Conservation (phyloP, 2,329 filamentous ascomycete genomes). For the Neopestalotiopsis sp. region DNA sequence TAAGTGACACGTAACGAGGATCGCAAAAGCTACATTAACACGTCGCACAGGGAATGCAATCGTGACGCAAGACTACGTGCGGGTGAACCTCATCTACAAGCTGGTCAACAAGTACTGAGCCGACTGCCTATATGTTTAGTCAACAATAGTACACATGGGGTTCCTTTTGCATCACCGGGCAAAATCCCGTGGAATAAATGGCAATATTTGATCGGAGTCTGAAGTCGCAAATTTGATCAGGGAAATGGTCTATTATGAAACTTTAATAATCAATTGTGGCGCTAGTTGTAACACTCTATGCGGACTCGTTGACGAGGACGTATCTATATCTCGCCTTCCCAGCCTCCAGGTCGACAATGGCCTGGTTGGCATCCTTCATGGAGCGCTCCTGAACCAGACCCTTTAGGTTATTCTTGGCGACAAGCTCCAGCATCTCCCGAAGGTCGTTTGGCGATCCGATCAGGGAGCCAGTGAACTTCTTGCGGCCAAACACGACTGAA, state of each 20-base stretch:
- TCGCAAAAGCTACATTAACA: neutral
- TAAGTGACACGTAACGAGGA: conserved; percentile 26
- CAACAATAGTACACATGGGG: neutral
- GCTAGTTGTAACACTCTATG: neutral
- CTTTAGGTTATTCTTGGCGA: conserved; percentile 50
- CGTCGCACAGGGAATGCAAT: conserved; percentile 24
- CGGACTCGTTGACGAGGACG: conserved; percentile 32
- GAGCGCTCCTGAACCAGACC: conserved; percentile 53
- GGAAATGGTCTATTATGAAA: neutral
- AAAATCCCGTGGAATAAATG: no score
- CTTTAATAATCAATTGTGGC: neutral
- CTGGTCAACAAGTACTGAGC: neutral
- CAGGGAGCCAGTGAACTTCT: conserved; percentile 45
- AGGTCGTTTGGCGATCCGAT: conserved; percentile 53
- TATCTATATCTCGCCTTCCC: conserved; percentile 42
- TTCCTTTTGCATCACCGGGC: no score
- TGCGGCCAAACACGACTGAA: conserved; percentile 49
- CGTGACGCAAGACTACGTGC: conserved; percentile 38
- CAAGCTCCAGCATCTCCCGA: conserved; percentile 55
- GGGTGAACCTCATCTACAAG: conserved; percentile 39
- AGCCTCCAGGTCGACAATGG: conserved; percentile 47
- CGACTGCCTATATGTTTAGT: neutral
- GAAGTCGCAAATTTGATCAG: no score
- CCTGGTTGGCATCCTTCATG: conserved; percentile 49
- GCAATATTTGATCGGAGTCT: no score